A percentile compares a stretch with the other conserved stretches of the same genome.
phyloP scores from a whole-genome alignment of 306 rosid genomes.

The Cucumis hystrix region DNA sequence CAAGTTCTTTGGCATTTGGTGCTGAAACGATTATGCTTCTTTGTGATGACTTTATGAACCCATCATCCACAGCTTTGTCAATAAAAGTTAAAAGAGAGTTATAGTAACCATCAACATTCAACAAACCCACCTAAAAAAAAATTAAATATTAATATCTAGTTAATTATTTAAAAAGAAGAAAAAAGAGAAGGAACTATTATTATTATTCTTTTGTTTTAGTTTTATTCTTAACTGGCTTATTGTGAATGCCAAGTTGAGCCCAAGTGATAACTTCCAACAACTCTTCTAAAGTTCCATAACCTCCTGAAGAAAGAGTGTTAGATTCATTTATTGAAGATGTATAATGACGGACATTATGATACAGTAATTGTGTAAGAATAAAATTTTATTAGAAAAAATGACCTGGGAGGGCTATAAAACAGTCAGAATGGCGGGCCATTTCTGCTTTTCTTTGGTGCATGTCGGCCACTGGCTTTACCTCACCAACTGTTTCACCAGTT shows the following conservation, averaged over 20 bases:
- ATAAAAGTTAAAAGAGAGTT: conserved; percentile 36
- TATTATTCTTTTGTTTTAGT: background rate
- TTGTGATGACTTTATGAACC: conserved; percentile 47
- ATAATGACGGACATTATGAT: too few relatives aligned
- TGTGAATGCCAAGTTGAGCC: conserved; percentile 56
- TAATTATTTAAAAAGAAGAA: too few relatives aligned
- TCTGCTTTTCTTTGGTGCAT: conserved; percentile 63
- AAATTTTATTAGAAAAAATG: background rate
- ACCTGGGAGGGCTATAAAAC: conserved; percentile 54
- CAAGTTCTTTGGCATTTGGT: conserved; percentile 41
- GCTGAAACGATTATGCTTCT: conserved; percentile 44
- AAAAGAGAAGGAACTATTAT: background rate
- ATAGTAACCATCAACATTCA: conserved; percentile 50
- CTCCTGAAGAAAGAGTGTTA: conserved; percentile 19
- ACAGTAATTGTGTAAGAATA: too few relatives aligned
- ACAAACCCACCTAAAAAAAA: conserved; percentile 32
- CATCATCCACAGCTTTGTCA: conserved; percentile 53
- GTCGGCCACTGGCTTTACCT: conserved; percentile 37
- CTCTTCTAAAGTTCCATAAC: conserved; percentile 49
- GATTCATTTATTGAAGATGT: too few relatives aligned
- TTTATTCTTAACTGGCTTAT: conserved; percentile 38
- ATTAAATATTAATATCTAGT: too few relatives aligned
- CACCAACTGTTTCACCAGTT: conserved; percentile 51
- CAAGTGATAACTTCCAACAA: conserved; percentile 45
- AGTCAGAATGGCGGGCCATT: conserved; percentile 61